These are phyloP conservation scores for Clarireedia homoeocarpa DNA, from an alignment of 2,329 filamentous ascomycete species.

Conservation along the genomic window DNA sequence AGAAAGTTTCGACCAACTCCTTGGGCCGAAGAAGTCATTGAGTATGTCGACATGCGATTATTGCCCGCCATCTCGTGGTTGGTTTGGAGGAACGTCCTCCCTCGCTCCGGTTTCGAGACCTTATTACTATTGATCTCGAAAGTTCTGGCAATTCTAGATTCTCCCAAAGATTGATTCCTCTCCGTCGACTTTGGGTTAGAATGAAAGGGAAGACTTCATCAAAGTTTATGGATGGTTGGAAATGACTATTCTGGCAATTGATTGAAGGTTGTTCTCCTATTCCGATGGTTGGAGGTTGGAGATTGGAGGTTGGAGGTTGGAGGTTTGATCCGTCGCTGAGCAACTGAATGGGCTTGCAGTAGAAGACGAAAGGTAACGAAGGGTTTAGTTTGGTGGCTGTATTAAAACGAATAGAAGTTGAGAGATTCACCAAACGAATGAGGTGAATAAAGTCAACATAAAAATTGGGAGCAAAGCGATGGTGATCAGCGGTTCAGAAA, in stretches of 20 bases:
- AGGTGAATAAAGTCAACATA: constrained; percentile 32
- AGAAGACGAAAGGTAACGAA: not conserved
- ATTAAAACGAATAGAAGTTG: constrained; percentile 2
- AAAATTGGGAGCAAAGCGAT: not conserved
- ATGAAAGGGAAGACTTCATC: too few species aligned
- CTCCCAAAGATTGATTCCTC: not conserved
- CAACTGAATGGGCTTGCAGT: not conserved
- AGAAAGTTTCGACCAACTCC: constrained; percentile 46
- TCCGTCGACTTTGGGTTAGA: not conserved
- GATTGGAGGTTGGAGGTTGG: not conserved
- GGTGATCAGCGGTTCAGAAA: not conserved
- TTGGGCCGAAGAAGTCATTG: constrained; percentile 55
- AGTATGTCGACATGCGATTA: constrained; percentile 52
- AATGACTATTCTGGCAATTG: not conserved
- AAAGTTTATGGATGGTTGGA: not conserved
- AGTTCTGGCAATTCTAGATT: not conserved
- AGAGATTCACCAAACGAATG: constrained; percentile 42
- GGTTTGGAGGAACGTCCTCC: constrained; percentile 9
- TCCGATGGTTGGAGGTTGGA: not conserved
- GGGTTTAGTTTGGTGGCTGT: not conserved
- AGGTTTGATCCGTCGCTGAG: not conserved
- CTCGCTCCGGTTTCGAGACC: constrained; percentile 14
- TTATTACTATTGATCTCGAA: constrained; percentile 11
- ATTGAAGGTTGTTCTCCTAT: not conserved
- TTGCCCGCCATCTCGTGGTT: constrained; percentile 25